Evolutionary conservation across 495 filamentous ascomycete species (phyloP), one percentile per base, ranked within the genome.

Genomic region (Penicillium arizonense): DNA sequence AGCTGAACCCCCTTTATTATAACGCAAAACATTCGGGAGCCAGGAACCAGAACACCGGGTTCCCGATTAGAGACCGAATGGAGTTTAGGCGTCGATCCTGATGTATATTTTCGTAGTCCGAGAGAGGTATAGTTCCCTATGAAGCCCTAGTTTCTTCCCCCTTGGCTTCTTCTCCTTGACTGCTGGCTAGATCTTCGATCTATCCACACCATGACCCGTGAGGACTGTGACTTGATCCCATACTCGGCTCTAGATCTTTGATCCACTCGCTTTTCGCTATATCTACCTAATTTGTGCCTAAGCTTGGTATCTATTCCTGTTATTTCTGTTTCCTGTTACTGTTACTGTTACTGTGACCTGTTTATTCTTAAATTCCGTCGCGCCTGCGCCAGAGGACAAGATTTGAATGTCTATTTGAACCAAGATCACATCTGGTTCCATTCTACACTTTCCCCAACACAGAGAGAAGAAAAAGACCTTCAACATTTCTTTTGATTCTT

Each of bases 41-140:
- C 49, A 61, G 44, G 63, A 59, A 61, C 63, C 63, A 59, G 4
- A 32, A 30, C 53, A n/a, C 51, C 58, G 63, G 63, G 63, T 62
- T 59, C 58, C 63, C 57, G 63, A 60, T 53, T 47, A 57, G 54
- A 53, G 46, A 44, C 52, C 46, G 44, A 55, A 57, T 52, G 42
- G 49, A 61, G 57, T 61, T 57, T 57, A 59, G 52, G 57, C 51
- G 62, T 58, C 55, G 59, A 63, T 65, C 62, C 44, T 39, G 43
- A 37, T 42, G 38, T 30, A 30, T 30, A 30, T 30, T 26, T 26
- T 6, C 28, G 28, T 30, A 30, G 28, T 30, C 28, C 28, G 28
- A 30, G 28, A 30, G 28, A 30, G 28, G 28, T 30, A 30, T 30
- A 30, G 28, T 30, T 30, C 28, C 28, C 28, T 30, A 30, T 30